phyloP scores from a whole-genome alignment of 2,329 filamentous ascomycete genomes.

The Colletotrichum tamarilloi region DNA sequence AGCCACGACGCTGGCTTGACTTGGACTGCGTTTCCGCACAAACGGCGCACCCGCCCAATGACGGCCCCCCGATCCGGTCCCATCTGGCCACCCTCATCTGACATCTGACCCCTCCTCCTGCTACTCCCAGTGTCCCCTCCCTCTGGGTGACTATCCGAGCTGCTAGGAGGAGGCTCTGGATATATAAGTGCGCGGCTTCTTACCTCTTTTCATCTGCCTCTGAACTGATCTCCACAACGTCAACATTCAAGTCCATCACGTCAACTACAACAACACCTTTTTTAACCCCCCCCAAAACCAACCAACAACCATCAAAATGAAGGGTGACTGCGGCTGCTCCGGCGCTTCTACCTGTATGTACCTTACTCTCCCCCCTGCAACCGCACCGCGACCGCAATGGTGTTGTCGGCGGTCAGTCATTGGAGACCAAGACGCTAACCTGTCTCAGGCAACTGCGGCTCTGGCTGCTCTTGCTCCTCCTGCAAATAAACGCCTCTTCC shows the following conservation, averaged over 20 bases:
- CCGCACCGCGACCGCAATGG: neutral
- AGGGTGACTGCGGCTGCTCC: slow-evolving; percentile 40
- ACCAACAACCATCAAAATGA: slow-evolving; percentile 38
- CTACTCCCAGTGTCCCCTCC: slow-evolving; percentile 1
- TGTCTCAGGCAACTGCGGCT: slow-evolving; percentile 37
- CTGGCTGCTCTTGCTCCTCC: slow-evolving; percentile 36
- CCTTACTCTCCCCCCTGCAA: neutral
- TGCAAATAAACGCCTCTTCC: slow-evolving; percentile 18
- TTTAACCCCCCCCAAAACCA: slow-evolving; percentile 9
- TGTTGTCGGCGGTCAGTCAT: neutral
- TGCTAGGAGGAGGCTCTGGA: slow-evolving; percentile 9
- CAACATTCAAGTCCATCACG: slow-evolving; percentile 21
- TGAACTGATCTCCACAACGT: slow-evolving; percentile 7
- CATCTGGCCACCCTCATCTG: slow-evolving; percentile 36
- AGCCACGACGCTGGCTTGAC: slow-evolving; percentile 1
- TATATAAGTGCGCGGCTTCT: slow-evolving; percentile 33
- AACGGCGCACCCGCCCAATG: slow-evolving; percentile 25
- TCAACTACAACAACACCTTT: slow-evolving; percentile 18
- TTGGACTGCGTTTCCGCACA: slow-evolving; percentile 19
- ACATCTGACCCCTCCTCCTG: slow-evolving; percentile 32
- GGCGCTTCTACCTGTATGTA: slow-evolving; percentile 37
- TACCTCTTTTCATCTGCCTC: neutral
- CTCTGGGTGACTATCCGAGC: neutral
- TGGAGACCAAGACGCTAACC: slow-evolving; percentile 12
- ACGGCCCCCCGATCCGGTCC: slow-evolving; percentile 28